phyloP scores from a whole-genome alignment of 495 filamentous ascomycete species.

The Neurospora sp. region DNA sequence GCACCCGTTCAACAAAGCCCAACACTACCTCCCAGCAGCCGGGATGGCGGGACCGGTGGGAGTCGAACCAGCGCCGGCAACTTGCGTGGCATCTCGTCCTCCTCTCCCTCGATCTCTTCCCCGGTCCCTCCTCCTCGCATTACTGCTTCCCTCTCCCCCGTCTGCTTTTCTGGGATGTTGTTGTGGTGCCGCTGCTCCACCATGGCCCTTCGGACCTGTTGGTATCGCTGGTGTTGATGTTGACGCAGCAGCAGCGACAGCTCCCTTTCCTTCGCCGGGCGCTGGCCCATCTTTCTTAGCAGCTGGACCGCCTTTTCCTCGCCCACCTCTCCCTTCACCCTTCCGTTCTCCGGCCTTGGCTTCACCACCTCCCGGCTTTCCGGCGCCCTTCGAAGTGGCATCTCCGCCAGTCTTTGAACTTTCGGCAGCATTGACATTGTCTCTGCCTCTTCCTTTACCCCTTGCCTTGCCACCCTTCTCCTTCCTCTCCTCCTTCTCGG shows the following conservation, averaged over 20 bases:
- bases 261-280: not conserved
- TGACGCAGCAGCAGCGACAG: not conserved
- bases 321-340: conserved; percentile 18
- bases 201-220: not conserved
- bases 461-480: not conserved
- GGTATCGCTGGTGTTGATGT: not conserved
- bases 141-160: not conserved
- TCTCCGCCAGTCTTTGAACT: not conserved
- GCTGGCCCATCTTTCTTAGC: conserved; percentile 13
- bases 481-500: conserved; percentile 13
- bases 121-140: not conserved
- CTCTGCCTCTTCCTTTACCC: not conserved
- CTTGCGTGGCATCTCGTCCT: conserved; percentile 2
- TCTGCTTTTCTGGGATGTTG: not conserved
- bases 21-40: not conserved
- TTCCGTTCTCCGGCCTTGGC: conserved; percentile 4
- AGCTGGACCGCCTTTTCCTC: conserved; percentile 22
- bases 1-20: not conserved
- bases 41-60: not conserved
- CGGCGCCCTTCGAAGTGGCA: not conserved
- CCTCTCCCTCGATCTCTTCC: conserved; percentile 1
- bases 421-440: not conserved
- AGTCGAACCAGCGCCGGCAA: not conserved
- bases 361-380: not conserved
- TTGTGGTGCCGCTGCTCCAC: not conserved